Evolutionary conservation across 805 yeast genomes (phyloP), one percentile per base, ranked within the genome.

Genomic region (Candida yuanshanica): DNA sequence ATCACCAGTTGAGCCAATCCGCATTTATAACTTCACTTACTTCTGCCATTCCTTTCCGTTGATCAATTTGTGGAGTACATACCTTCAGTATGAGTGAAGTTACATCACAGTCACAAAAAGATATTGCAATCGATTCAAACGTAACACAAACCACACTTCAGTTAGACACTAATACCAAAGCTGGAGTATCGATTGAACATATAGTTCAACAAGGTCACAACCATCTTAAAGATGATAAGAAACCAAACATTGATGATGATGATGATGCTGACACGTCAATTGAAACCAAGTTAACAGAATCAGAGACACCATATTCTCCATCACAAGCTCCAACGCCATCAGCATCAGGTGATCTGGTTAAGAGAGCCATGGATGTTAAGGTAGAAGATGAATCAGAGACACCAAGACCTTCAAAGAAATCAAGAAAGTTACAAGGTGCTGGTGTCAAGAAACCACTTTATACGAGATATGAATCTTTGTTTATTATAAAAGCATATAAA

Each of bases 381-480:
- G 4, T 11, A 9, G 34, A 31, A 18, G 34, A 31, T 7, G 34
- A 31, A 5, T 60, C 40, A 1, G 32, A 3, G 3, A 14, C 35
- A 6, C 22, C 34, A 17, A 6, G 20, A 20, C 20, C 23, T 4
- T 23, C 44, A 4, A 52, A 51, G 31, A 52, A 45, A 34, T 52
- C 58, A 12, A 48, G 56, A 29, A 55, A 53, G 23, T 32, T 46
- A 10, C 60, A 55, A 37, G 58, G 59, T 1, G 50, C 47, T 13
- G 60, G 60, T 18, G 49, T 55, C 7, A 55, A 50, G 37, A 55
- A 54, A 33, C 60, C 59, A 6, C 32, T 54, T 7, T 55, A 55
- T 35, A 47, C 60, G 1, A 44, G 50, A 7, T 55, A 52, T 33
- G 60, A 55, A 39, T 47, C 56, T 1, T 16, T 55, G 10, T 52